Base-by-base conservation (phyloP, 768 basidiomycete species). In the Tremella fuciformis region DNA sequence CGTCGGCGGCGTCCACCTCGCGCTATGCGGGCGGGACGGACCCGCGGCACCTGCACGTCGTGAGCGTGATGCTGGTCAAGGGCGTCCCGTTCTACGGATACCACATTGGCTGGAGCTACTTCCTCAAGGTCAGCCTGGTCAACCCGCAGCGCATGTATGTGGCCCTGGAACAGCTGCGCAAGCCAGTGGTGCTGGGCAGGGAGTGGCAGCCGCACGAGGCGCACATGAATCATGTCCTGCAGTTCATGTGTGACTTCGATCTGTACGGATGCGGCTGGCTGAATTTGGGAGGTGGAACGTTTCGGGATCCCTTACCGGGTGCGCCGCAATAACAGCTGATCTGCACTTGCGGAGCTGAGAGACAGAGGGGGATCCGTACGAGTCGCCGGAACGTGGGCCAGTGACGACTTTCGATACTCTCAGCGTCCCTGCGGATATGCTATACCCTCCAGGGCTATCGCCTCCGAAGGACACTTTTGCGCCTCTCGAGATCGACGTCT, bases 81-180 rank as follows among this genome's bases (percentile, higher is more conserved):
- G 96, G 91, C n/a, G 80, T 91, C 16, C 87, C 88, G 70, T 96
- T 98, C 77, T 98, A 98, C 77, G 93, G 96, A 8, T 98, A 92
- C 75, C 88, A 91, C 74, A 80, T 86, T 11, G 84, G 85, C 24
- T 88, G 91, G 68, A 81, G 83, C 4, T 91, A 91, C 8, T 99
- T 88, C 79, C 84, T 98, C 76, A 97, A 97, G 76, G 82, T 99
- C 50, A 79, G 84, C 65, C 76, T 91, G 44, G 80, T 81, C 42
- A 85, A 94, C 65, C 93, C 94, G 13, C 74, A 81, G 1, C 75
- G 85, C 64, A 79, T 87, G 64, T 84, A 80, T 67, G 86, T 89
- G 26, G 82, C 86, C 13, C 83, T 84, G 44, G 84, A 88, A 19
- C 84, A 96, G 57, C 76, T 96, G 61, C 85, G 86, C 58, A 87